Evolutionary conservation across 176 grass and related monocot genomes (phyloP), one percentile per base, ranked within the genome.

Genomic region (Carex kokanica): DNA sequence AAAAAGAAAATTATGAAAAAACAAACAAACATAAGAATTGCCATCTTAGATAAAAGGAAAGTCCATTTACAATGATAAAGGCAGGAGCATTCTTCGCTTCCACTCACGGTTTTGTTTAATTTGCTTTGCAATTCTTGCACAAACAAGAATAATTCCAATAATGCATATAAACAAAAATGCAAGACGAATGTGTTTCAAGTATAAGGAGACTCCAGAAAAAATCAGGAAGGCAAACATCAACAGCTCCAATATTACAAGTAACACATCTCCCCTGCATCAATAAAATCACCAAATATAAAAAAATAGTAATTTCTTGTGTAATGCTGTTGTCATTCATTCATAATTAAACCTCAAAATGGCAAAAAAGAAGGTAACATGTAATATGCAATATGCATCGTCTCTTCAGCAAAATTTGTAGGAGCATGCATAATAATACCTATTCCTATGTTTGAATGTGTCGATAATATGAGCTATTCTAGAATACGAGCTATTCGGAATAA

Each of bases 161-260:
- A 84, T 38, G 67, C 80, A 84, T 61, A 84, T 81, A 7, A 90
- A 84, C 41, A 84, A 53, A 70, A 90, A 84, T 27, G 85, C 84
- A 72, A 90, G 49, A 52, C 73, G 86, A 61, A 90, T 75, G 29
- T 86, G 78, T 72, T 78, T 72, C 58, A 90, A 81, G 60, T 90
- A 90, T 81, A 90, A 80, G 21, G 84, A 69, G 45, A 90, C 85
- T 72, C 88, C 88, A 11, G 88, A 90, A 69, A 90, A 90, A 71
- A 90, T 80, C 34, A 90, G 63, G 64, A 80, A 66, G 3, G 88
- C 85, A 84, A 90, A 79, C 81, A 87, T 90, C 71, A 90, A 65
- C 27, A 90, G 64, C 85, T 90, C 88, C 88, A 81, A 71, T 65
- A 90, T 80, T 24, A 90, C 88, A 80, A 86, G 61, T 54, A 90